Evolutionary conservation across 306 rosid species (phyloP).

Genomic region (Sesbania bispinosa): DNA sequence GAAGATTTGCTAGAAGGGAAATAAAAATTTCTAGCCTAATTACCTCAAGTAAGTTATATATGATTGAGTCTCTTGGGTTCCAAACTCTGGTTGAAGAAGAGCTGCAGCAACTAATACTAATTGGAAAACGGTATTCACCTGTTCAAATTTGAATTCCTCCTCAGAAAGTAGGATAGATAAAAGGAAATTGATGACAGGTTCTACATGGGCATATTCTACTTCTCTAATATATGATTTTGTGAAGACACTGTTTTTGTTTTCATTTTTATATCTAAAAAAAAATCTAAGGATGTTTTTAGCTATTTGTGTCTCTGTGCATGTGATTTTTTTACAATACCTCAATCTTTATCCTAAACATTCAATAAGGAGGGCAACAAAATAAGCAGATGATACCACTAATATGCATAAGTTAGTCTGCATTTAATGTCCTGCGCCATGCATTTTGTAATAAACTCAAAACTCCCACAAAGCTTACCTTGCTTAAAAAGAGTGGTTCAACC

Average conservation of each 20-base stretch:
- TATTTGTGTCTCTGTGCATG: not conserved
- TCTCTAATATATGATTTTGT: not conserved
- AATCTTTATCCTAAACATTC: slow-evolving; percentile 1
- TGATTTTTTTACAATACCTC: not conserved
- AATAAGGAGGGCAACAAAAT: not conserved
- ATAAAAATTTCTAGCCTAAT: not conserved
- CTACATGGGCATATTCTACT: not conserved
- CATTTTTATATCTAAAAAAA: too few relatives aligned
- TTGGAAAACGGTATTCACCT: slow-evolving; percentile 96
- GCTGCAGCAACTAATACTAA: slow-evolving; percentile 76
- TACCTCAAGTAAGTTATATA: slow-evolving; percentile 73
- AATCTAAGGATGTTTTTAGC: too few relatives aligned
- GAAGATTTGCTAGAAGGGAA: not conserved
- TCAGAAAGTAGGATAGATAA: slow-evolving; percentile 5
- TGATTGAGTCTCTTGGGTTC: slow-evolving; percentile 63
- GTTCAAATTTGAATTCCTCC: slow-evolving; percentile 21
- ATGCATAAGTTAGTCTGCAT: not conserved
- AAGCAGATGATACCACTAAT: slow-evolving; percentile 9
- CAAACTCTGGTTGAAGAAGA: slow-evolving; percentile 88
- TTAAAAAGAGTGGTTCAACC: slow-evolving; percentile 83
- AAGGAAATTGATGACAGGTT: not conserved
- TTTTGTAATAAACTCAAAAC: not conserved
- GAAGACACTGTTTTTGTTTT: too few relatives aligned
- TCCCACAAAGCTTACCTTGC: slow-evolving; percentile 68
- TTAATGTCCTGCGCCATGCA: not conserved